Evolutionary conservation across 106 monocot species (phyloP), one percentile per base, ranked within the genome.

Genomic region (Narthecium ossifragum): DNA sequence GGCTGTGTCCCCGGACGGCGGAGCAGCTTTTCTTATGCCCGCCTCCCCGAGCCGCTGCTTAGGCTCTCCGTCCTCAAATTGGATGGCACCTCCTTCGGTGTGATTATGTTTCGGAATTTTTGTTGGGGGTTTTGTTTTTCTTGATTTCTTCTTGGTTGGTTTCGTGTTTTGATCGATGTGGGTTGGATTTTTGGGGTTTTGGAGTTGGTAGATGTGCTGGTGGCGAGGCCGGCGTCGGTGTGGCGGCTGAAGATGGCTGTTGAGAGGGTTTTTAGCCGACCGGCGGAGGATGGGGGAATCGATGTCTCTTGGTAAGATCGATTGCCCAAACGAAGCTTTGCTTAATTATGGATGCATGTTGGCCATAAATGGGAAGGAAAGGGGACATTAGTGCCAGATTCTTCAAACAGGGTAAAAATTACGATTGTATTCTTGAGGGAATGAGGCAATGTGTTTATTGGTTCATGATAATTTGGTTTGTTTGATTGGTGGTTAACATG

Each of bases 41-140:
- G 64, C 24, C 60, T 76, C 22, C 76, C 76, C 8, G 57, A 70
- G 37, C 70, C 54, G 32, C 53, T 25, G 4, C 27, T 76, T n/a
- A 24, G 49, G 6, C 62, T 76, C 63, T 49, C 76, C 26, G 18
- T 70, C 41, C 43, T 70, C 49, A 69, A 69, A 31, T 28, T 76
- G 27, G 59, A 76, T 15, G 76, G 65, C 21, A 62, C 69, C 6
- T 69, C 75, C 23, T 75, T 69, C 21, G 67, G 74, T 75, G 27
- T 21, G 8, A 13, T 5, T 23, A 18, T 46, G 8, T 48, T 32
- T 64, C 51, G 39, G 13, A 39, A 39, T 39, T 39, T 6, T 13
- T 6, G 39, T 39, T n/a, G n/a, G n/a, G 13, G 26, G 11, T 26
- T 6, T 5, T 22, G 22, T 22, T 51, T n/a, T n/a, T 51, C 4